Conservation (phyloP, 148 eudicot genomes). For the Silene latifolia region DNA sequence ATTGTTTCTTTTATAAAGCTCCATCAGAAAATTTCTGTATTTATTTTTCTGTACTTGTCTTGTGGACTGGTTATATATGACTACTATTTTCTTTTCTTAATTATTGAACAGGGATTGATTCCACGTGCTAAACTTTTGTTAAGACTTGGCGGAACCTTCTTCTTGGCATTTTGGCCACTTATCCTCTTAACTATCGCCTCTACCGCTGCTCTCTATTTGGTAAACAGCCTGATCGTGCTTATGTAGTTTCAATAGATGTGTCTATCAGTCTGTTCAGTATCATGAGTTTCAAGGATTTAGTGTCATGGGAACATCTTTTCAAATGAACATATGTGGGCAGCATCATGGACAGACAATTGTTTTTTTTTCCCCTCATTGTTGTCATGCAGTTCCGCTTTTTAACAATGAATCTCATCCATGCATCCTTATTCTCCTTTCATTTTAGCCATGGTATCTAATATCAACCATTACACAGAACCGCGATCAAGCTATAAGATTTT, state of each 20-base stretch:
- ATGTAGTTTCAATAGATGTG: neutral
- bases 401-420: neutral
- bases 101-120: conserved; percentile 63
- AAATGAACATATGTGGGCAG: neutral
- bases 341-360: neutral
- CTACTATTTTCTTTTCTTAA: neutral
- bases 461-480: too few species aligned
- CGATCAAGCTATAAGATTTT: too few species aligned
- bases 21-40: neutral
- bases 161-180: conserved; percentile 84
- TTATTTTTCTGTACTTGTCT: neutral
- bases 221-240: conserved; percentile 31
- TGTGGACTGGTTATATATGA: neutral
- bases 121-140: conserved; percentile 87
- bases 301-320: neutral
- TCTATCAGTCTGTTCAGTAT: neutral
- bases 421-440: neutral
- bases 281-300: neutral
- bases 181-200: conserved; percentile 62
- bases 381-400: neutral
- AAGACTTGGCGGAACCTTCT: conserved; percentile 76
- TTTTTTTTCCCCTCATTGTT: neutral
- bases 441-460: too few species aligned
- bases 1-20: neutral
- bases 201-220: conserved; percentile 73